Evolutionary conservation across 352 stramenopile genomes (phyloP).

Genomic region (Pythium brassicae): DNA sequence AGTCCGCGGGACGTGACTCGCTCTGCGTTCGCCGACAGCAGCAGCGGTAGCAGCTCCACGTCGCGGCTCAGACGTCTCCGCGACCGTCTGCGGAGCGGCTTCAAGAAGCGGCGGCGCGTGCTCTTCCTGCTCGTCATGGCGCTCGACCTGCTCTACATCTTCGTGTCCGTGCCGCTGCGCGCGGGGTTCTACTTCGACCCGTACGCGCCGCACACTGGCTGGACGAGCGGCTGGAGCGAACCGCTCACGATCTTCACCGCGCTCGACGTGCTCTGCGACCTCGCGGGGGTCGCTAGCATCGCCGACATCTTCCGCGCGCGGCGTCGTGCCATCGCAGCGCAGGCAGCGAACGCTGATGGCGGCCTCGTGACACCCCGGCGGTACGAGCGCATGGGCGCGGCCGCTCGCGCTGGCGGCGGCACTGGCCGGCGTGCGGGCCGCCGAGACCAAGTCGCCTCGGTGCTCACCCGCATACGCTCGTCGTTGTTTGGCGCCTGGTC

Average conservation of each 20-base stretch:
- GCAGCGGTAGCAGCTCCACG: too few species aligned
- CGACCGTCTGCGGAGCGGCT: conserved; percentile 1
- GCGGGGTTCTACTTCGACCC: conserved; percentile 41
- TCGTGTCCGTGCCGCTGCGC: conserved; percentile 33
- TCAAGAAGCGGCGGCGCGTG: conserved; percentile 13
- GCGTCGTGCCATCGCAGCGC: conserved; percentile 35
- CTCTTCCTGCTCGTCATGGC: conserved; percentile 19
- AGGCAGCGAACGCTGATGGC: conserved; percentile 17
- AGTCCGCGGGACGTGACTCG: conserved; percentile 13
- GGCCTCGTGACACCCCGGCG: conserved; percentile 18
- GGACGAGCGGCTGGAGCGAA: conserved; percentile 29
- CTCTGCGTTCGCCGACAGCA: conserved; percentile 3
- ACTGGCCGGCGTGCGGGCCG: background rate
- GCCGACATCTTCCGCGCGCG: conserved; percentile 44
- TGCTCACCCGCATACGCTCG: conserved; percentile 23
- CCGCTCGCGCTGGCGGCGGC: conserved; percentile 10
- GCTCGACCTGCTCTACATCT: conserved; percentile 34
- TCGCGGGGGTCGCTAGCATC: conserved; percentile 34
- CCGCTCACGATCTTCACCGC: conserved; percentile 44
- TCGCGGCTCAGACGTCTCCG: background rate
- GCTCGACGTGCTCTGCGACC: conserved; percentile 49
- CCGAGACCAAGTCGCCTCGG: conserved; percentile 3
- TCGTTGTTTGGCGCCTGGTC: conserved; percentile 48
- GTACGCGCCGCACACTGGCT: conserved; percentile 10
- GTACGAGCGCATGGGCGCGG: background rate